phyloP scores from a whole-genome alignment of 768 basidiomycete genomes.

The Psilocybe sp. region DNA sequence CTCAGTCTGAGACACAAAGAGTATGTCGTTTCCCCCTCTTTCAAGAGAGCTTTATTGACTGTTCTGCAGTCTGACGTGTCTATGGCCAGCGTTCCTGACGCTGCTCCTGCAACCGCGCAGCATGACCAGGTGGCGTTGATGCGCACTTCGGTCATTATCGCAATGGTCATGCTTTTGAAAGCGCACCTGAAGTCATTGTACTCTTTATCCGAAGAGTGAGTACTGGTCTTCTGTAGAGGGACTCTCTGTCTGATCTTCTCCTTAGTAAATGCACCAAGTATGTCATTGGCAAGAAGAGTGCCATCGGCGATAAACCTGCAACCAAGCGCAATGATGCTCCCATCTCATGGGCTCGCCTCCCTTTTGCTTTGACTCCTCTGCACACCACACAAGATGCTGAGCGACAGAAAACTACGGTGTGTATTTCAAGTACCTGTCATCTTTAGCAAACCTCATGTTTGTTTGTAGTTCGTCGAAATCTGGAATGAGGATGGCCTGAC shows the following conservation, averaged over 20 bases:
- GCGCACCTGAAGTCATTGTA: slow-evolving; percentile 82
- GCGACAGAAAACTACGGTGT: slow-evolving; percentile 62
- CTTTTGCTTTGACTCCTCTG: slow-evolving; percentile 61
- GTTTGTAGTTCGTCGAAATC: slow-evolving; percentile 62
- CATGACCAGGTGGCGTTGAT: slow-evolving; percentile 34
- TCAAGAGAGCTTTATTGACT: no score
- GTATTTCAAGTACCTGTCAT: slow-evolving; percentile 17
- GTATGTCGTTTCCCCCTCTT: no score
- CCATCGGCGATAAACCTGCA: slow-evolving; percentile 82
- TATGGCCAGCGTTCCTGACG: slow-evolving; percentile 14
- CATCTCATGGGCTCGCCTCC: slow-evolving; percentile 72
- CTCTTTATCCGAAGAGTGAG: slow-evolving; percentile 88
- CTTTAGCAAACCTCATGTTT: slow-evolving; percentile 1
- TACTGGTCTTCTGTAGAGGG: slow-evolving; percentile 8
- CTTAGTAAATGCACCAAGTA: slow-evolving; percentile 90
- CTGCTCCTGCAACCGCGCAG: slow-evolving; percentile 5
- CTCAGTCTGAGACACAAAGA: no score
- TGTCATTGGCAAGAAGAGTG: slow-evolving; percentile 83
- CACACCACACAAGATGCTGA: slow-evolving; percentile 59
- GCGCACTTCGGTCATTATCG: slow-evolving; percentile 72
- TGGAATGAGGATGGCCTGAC: slow-evolving; percentile 81
- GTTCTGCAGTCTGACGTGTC: slow-evolving; percentile 6
- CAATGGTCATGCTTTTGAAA: slow-evolving; percentile 87
- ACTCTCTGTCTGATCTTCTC: background rate
- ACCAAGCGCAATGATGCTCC: slow-evolving; percentile 56